These are phyloP conservation scores for Boletus rubescentipes DNA, from an alignment of 768 basidiomycete species.

Conservation along the genomic window DNA sequence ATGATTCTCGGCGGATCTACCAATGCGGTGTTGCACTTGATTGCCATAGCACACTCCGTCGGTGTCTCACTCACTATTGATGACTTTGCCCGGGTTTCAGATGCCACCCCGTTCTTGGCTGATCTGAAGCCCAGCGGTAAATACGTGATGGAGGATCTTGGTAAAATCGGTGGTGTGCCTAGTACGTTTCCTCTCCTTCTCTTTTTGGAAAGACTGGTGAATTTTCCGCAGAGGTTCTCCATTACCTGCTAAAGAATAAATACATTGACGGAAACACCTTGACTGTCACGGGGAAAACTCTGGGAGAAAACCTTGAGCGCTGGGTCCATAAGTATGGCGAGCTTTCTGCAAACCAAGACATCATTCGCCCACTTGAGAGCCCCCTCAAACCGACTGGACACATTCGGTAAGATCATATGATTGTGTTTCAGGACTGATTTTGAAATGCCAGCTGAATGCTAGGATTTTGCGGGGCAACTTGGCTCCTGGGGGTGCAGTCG, in stretches of 20 bases:
- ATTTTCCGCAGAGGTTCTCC: conserved; percentile 64
- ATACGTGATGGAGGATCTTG: conserved; percentile 98
- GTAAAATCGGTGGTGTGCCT: conserved; percentile 95
- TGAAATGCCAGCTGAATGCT: conserved; percentile 1
- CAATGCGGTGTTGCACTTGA: conserved; percentile 94
- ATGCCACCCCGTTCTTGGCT: conserved; percentile 90
- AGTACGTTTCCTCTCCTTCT: conserved; percentile 50
- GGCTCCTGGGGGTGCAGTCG: conserved; percentile 93
- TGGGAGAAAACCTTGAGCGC: conserved; percentile 89
- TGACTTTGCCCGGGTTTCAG: conserved; percentile 93
- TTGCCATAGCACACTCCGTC: conserved; percentile 95
- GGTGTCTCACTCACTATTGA: conserved; percentile 86
- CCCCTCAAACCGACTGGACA: conserved; percentile 92
- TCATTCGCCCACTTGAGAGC: conserved; percentile 82
- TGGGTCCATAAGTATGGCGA: conserved; percentile 84
- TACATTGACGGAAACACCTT: conserved; percentile 87
- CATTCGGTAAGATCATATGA: conserved; percentile 57
- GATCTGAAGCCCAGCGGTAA: conserved; percentile 97
- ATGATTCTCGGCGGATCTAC: conserved; percentile 98
- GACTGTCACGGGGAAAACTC: conserved; percentile 87
- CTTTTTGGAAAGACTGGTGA: neutral
- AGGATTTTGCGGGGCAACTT: conserved; percentile 92
- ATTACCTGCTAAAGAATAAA: conserved; percentile 82
- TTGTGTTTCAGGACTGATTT: conserved; percentile 1
- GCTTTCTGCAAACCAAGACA: conserved; percentile 70